Evolutionary conservation across 257 asterid genomes (phyloP).

Genomic region (Hygrophila difformis): DNA sequence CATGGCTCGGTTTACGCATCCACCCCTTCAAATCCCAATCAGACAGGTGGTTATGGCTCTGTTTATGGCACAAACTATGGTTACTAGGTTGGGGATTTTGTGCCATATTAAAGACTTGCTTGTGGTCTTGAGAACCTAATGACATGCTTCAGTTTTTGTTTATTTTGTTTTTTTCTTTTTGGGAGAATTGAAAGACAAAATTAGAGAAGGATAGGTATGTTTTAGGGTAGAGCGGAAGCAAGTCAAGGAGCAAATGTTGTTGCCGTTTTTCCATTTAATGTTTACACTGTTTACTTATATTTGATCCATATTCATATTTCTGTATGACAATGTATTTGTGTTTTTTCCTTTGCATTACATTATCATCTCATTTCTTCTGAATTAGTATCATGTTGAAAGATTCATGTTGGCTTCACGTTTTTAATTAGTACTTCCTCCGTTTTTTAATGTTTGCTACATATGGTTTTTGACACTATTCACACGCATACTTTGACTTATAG

Average conservation of each 20-base stretch:
- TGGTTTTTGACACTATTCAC: too few species aligned
- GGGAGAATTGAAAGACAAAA: conserved; percentile 8
- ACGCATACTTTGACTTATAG: too few species aligned
- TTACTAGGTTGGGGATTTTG: conserved; percentile 25
- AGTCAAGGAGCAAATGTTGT: not conserved
- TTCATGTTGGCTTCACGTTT: too few species aligned
- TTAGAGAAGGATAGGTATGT: conserved; percentile 8
- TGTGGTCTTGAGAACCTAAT: conserved; percentile 5
- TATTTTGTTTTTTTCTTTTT: too few species aligned
- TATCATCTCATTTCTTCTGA: too few species aligned
- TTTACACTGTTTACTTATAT: too few species aligned
- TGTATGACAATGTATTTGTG: conserved; percentile 1
- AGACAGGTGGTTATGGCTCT: conserved; percentile 57
- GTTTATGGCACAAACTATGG: conserved; percentile 70
- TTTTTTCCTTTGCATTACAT: not conserved
- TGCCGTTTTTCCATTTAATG: not conserved
- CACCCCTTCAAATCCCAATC: conserved; percentile 47
- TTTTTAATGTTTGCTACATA: too few species aligned
- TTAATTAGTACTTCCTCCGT: too few species aligned
- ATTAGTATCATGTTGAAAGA: too few species aligned
- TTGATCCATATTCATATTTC: too few species aligned
- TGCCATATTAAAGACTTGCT: conserved; percentile 7
- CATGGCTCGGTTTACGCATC: conserved; percentile 45
- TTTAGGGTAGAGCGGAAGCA: not conserved
- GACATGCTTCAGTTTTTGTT: conserved; percentile 9